Evolutionary conservation across 768 basidiomycete genomes (phyloP).

Genomic region (Russula ochroleuca): DNA sequence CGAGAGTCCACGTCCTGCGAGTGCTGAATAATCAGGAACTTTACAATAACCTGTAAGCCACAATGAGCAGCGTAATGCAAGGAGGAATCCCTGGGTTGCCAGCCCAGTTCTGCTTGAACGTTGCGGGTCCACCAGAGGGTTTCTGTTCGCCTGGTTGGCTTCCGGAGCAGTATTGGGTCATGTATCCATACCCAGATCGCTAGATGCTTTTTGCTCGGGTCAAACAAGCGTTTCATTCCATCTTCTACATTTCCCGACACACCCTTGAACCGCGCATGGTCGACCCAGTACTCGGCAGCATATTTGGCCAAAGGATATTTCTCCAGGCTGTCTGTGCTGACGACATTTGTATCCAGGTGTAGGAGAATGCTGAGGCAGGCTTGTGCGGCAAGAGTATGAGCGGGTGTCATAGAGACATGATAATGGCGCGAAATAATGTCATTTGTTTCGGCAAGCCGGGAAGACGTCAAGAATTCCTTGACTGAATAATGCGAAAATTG

Average conservation of each 20-base stretch:
- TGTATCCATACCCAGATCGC: background rate
- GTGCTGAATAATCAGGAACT: background rate
- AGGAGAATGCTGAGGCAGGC: background rate
- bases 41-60: background rate
- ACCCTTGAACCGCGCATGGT: background rate
- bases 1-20: background rate
- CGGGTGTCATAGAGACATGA: background rate
- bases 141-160: background rate
- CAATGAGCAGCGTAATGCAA: background rate
- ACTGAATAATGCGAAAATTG: constrained; percentile 10
- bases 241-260: background rate
- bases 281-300: constrained; percentile 6
- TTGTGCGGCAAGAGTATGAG: background rate
- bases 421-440: background rate
- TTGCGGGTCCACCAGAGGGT: no score
- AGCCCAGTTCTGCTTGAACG: background rate
- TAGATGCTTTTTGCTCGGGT: background rate
- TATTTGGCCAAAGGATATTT: background rate
- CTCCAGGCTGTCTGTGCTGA: background rate
- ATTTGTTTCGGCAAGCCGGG: background rate
- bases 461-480: constrained; percentile 3
- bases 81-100: background rate
- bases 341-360: background rate
- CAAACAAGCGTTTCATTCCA: background rate
- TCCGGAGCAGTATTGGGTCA: background rate